Percentiles rank a stretch among this genome's conserved stretches.
These are phyloP conservation scores for Cercospora berteroae DNA, from an alignment of 2,329 filamentous ascomycete species.

Conservation along the genomic window DNA sequence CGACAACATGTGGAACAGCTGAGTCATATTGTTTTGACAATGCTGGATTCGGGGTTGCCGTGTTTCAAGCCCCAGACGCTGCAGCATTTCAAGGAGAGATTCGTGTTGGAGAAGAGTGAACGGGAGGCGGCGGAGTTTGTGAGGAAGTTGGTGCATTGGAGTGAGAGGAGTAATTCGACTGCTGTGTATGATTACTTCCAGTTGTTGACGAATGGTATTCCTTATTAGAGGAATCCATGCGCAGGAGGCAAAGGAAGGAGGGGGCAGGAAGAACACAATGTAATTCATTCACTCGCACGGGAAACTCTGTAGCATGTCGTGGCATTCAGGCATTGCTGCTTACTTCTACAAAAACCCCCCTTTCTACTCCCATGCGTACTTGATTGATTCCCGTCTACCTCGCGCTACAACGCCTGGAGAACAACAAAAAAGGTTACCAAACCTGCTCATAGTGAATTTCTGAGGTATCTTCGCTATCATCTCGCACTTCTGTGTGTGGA, in stretches of 20 bases:
- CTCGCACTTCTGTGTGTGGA: background rate
- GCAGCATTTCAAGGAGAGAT: conserved; percentile 85
- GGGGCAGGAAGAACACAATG: too few relatives aligned
- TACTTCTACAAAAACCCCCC: background rate
- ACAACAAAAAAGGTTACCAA: background rate
- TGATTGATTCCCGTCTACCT: background rate
- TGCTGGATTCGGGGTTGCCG: conserved; percentile 93
- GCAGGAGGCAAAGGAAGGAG: too few relatives aligned
- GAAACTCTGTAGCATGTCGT: background rate
- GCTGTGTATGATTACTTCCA: conserved; percentile 98
- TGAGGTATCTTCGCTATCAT: background rate
- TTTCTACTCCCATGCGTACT: background rate
- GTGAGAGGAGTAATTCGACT: conserved; percentile 85
- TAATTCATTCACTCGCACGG: background rate
- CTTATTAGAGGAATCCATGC: conserved; percentile 59
- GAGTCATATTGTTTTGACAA: conserved; percentile 82
- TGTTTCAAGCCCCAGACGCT: conserved; percentile 98
- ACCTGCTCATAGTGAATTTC: background rate
- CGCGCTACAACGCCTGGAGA: background rate
- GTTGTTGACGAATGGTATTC: conserved; percentile 93
- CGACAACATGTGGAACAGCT: conserved; percentile 86
- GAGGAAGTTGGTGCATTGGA: conserved; percentile 83
- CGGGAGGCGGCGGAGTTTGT: conserved; percentile 94
- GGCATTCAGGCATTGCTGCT: background rate
- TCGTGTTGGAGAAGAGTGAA: conserved; percentile 88